These are phyloP conservation scores for Neurospora sp. DNA, from an alignment of 495 filamentous ascomycete species.

Conservation along the genomic window DNA sequence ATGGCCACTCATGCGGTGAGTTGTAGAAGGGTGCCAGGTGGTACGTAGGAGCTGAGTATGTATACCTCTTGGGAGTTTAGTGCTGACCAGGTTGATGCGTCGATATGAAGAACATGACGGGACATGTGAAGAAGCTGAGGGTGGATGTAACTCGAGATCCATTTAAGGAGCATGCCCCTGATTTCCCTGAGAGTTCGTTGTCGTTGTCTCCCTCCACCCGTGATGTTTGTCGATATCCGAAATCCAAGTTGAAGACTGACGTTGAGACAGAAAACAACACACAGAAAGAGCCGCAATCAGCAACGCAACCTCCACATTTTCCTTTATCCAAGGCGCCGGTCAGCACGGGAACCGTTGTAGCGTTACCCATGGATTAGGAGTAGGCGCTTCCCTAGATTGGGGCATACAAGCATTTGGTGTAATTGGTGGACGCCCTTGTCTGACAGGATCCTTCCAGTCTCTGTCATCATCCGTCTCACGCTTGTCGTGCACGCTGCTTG, in stretches of 20 bases:
- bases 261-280: neutral
- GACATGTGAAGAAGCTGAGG: neutral
- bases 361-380: neutral
- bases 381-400: neutral
- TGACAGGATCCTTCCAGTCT: neutral
- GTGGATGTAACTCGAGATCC: neutral
- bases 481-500: neutral
- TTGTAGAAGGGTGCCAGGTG: no score
- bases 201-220: neutral
- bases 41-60: neutral
- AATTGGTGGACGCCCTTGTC: neutral
- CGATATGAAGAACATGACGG: neutral
- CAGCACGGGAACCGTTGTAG: neutral
- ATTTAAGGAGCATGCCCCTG: neutral
- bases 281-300: neutral
- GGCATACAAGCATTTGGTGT: neutral
- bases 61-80: neutral
- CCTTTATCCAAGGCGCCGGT: neutral
- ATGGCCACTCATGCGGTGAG: neutral
- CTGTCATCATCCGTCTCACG: neutral
- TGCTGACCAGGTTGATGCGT: neutral
- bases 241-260: neutral
- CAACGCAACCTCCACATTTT: neutral
- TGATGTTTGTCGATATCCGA: neutral
- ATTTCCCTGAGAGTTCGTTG: neutral